Conservation (phyloP, 2,329 filamentous ascomycete genomes). For the Sporothrix humicola region DNA sequence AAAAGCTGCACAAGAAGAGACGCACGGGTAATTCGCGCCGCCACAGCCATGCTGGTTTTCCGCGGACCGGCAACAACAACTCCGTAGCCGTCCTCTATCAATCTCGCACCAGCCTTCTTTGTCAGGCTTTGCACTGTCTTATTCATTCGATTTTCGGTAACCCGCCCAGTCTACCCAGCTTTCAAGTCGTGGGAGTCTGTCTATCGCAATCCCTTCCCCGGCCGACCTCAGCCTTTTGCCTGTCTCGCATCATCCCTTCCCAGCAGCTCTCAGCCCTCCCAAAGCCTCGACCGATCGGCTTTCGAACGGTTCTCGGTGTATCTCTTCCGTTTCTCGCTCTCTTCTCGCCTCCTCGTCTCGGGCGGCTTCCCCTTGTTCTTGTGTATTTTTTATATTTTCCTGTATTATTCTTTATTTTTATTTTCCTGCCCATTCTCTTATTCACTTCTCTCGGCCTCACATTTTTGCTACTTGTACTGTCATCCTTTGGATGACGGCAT, state of each 20-base stretch:
- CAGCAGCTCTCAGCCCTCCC: background rate
- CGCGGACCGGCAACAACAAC: conserved; percentile 19
- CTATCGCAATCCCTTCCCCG: conserved; percentile 7
- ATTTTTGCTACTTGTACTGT: conserved; percentile 8
- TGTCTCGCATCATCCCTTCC: background rate
- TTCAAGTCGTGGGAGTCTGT: too few relatives aligned
- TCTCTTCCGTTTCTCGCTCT: background rate
- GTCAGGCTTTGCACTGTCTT: background rate
- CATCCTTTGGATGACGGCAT: conserved; percentile 19
- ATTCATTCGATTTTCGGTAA: background rate
- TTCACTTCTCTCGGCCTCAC: background rate
- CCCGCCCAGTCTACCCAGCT: background rate
- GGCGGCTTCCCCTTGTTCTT: background rate
- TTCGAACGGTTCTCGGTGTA: conserved; percentile 12
- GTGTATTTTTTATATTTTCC: background rate
- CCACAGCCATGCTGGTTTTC: conserved; percentile 10
- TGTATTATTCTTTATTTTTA: background rate
- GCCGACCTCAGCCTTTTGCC: background rate
- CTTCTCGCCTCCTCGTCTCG: conserved; percentile 7
- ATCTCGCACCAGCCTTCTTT: background rate
- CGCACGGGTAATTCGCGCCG: background rate
- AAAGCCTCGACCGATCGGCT: conserved; percentile 5
- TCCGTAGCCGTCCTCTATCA: conserved; percentile 20
- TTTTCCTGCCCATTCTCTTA: background rate
- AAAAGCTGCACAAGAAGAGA: background rate